Percentiles rank a stretch among this genome's conserved stretches.
Conservation (phyloP, 345 rosid species). For the Populus pruinosa region DNA sequence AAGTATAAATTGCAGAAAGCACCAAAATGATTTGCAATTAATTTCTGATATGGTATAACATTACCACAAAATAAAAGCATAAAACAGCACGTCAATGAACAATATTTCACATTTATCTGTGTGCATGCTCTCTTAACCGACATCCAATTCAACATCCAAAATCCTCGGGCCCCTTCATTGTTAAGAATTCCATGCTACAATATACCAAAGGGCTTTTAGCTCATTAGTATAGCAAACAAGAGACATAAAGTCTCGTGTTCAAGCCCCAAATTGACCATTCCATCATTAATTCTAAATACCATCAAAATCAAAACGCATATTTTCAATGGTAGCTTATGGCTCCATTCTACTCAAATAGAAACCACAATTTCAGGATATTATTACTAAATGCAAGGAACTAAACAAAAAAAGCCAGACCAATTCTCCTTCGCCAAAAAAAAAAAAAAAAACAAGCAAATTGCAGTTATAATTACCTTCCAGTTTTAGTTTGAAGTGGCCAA, state of each 20-base stretch:
- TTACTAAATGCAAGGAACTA: neutral
- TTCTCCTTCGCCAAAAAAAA: too few species aligned
- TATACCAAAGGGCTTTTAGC: neutral
- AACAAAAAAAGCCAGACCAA: neutral
- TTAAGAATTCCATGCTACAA: neutral
- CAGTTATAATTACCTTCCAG: slow-evolving; percentile 55
- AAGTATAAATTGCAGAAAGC: neutral
- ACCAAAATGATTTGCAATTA: neutral
- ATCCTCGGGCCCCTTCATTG: neutral
- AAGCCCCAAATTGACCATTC: neutral
- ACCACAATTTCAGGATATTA: neutral
- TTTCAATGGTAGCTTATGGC: neutral
- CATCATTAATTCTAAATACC: neutral
- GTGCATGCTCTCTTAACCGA: neutral
- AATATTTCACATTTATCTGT: neutral
- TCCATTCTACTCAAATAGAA: neutral
- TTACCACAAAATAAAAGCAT: neutral
- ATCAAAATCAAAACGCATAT: neutral
- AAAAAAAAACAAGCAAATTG: neutral
- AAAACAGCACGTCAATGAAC: neutral
- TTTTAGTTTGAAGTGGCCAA: slow-evolving; percentile 77
- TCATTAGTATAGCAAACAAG: neutral
- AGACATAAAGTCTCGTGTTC: neutral
- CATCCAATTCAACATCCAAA: neutral
- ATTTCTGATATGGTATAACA: neutral